Evolutionary conservation across 1,284 basidiomycete genomes (phyloP).

Genomic region (Malassezia caprae): DNA sequence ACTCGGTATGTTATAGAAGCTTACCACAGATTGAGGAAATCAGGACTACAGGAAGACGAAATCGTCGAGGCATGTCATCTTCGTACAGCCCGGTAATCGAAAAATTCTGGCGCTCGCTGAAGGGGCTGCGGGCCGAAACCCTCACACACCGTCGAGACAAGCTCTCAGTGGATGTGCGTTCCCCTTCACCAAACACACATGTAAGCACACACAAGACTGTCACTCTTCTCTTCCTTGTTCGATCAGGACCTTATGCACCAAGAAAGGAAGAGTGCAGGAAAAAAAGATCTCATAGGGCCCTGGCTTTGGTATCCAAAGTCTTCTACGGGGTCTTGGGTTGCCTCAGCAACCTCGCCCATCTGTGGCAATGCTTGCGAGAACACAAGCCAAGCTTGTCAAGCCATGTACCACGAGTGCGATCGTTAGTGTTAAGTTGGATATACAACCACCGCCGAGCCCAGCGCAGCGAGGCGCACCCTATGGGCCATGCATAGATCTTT

Average conservation of each 20-base stretch:
- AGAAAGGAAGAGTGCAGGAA: constrained; percentile 20
- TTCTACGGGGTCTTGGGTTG: constrained; percentile 8
- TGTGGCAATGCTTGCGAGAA: not conserved
- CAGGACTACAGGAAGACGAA: constrained; percentile 7
- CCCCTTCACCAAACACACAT: not conserved
- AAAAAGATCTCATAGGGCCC: not conserved
- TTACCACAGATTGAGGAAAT: constrained; percentile 6
- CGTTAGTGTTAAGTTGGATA: constrained; percentile 19
- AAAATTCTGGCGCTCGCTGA: constrained; percentile 10
- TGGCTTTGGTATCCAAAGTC: not conserved
- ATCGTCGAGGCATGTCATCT: constrained; percentile 16
- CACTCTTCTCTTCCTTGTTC: constrained; percentile 13
- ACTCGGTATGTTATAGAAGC: not conserved
- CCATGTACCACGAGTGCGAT: not conserved
- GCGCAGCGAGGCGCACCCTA: constrained; percentile 1
- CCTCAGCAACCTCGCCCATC: not conserved
- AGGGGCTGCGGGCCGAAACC: constrained; percentile 11
- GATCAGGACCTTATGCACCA: not conserved
- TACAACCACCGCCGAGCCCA: constrained; percentile 1
- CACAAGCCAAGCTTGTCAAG: constrained; percentile 17
- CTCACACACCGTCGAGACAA: constrained; percentile 12
- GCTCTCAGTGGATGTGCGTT: constrained; percentile 5
- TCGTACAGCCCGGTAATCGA: constrained; percentile 9
- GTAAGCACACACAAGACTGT: not conserved
- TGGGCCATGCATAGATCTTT: not conserved